Evolutionary conservation across 1,139 yeast species (phyloP).

Genomic region (Debaryomyces fabryi): DNA sequence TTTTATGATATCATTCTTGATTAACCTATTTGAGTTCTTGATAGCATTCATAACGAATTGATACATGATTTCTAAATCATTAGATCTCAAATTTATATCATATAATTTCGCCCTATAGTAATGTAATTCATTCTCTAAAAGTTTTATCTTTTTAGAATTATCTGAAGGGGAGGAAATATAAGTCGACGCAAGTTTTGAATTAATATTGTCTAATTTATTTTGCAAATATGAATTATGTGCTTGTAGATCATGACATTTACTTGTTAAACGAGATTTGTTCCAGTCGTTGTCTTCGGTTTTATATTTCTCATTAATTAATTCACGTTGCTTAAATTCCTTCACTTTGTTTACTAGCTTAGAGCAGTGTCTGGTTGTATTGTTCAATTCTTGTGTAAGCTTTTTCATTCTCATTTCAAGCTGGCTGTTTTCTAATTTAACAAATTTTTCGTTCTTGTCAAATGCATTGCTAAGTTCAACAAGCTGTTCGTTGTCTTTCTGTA

Average conservation of each 20-base stretch:
- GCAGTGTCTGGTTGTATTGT: conserved; percentile 31
- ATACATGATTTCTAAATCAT: conserved; percentile 57
- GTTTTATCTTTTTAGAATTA: conserved; percentile 11
- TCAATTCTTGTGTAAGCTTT: conserved; percentile 27
- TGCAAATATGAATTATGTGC: conserved; percentile 21
- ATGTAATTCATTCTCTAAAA: conserved; percentile 30
- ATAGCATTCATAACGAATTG: conserved; percentile 50
- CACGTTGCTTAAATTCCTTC: conserved; percentile 21
- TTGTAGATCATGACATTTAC: conserved; percentile 11
- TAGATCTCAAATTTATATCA: conserved; percentile 40
- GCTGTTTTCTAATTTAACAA: conserved; percentile 22
- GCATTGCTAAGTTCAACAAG: conserved; percentile 16
- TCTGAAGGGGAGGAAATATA: conserved; percentile 8
- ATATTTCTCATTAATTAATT: conserved; percentile 7
- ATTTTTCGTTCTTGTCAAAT: conserved; percentile 20
- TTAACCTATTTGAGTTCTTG: conserved; percentile 41
- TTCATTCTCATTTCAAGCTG: conserved; percentile 25
- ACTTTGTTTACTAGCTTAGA: conserved; percentile 34
- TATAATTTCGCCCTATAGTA: conserved; percentile 42
- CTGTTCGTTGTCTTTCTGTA: conserved; percentile 16
- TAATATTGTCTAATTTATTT: conserved; percentile 23
- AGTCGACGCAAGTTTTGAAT: conserved; percentile 9
- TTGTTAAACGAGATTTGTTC: conserved; percentile 5
- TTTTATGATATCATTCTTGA: conserved; percentile 45
- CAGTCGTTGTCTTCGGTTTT: conserved; percentile 2